A percentile compares a stretch with the other conserved stretches of the same genome.
These are phyloP conservation scores for Ilyonectria robusta DNA, from an alignment of 2,329 filamentous ascomycete species.

Conservation along the genomic window DNA sequence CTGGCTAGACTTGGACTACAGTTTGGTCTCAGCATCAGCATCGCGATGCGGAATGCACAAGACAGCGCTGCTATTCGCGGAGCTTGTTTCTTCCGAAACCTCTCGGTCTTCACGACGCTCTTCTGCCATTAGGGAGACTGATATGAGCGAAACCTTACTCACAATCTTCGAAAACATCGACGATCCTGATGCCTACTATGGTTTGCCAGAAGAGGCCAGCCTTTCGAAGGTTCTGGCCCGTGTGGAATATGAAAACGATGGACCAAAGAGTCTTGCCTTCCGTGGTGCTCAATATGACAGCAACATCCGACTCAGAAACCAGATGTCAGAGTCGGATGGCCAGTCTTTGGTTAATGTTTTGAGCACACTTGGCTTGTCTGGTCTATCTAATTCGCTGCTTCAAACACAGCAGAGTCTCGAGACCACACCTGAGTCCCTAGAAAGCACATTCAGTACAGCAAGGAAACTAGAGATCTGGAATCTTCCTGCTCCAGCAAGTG, in stretches of 20 bases:
- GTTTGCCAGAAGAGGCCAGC: slow-evolving; percentile 83
- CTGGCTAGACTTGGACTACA: slow-evolving; percentile 90
- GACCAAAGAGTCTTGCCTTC: slow-evolving; percentile 89
- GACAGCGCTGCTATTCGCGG: slow-evolving; percentile 86
- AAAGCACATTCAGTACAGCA: slow-evolving; percentile 84
- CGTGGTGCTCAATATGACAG: slow-evolving; percentile 93
- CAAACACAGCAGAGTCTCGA: slow-evolving; percentile 75
- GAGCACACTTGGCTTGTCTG: slow-evolving; percentile 85
- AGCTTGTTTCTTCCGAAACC: slow-evolving; percentile 75
- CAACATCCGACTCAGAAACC: slow-evolving; percentile 76
- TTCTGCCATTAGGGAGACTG: slow-evolving; percentile 67
- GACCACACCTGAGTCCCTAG: slow-evolving; percentile 70
- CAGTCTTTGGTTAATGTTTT: slow-evolving; percentile 83
- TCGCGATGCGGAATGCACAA: slow-evolving; percentile 87
- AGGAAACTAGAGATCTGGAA: slow-evolving; percentile 93
- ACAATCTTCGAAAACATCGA: slow-evolving; percentile 92
- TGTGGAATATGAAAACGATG: slow-evolving; percentile 91
- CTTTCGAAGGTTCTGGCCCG: slow-evolving; percentile 83
- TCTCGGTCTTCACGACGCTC: slow-evolving; percentile 75
- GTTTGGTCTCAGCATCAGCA: slow-evolving; percentile 79
- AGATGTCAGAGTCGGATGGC: slow-evolving; percentile 70
- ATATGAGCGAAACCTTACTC: slow-evolving; percentile 79
- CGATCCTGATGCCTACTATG: slow-evolving; percentile 97
- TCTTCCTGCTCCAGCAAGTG: slow-evolving; percentile 78
- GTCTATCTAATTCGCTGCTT: slow-evolving; percentile 85